Conservation (phyloP, 768 basidiomycete species). For the Pulveroboletus sp. region DNA sequence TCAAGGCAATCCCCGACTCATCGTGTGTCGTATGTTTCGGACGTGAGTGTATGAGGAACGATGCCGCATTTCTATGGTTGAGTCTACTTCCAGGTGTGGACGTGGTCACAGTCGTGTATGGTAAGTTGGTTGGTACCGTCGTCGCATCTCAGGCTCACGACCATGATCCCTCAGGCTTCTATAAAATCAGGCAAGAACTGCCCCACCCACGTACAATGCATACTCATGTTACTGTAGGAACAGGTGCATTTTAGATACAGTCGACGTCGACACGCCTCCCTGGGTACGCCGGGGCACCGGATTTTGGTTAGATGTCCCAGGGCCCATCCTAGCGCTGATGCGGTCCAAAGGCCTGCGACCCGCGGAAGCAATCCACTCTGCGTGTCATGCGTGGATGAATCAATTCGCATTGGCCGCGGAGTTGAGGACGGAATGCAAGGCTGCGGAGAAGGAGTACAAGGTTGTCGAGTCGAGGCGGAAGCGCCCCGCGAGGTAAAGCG, state of each 20-base stretch:
- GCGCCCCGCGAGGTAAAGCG: slow-evolving; percentile 47
- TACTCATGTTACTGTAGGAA: slow-evolving; percentile 37
- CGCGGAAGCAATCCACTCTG: slow-evolving; percentile 81
- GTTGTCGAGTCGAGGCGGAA: slow-evolving; percentile 48
- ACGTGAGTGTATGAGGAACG: slow-evolving; percentile 38
- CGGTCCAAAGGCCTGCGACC: slow-evolving; percentile 51
- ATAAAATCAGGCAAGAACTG: slow-evolving; percentile 60
- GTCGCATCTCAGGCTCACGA: neutral
- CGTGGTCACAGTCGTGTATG: slow-evolving; percentile 67
- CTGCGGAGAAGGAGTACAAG: slow-evolving; percentile 68
- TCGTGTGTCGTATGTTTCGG: slow-evolving; percentile 65
- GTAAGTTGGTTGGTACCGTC: slow-evolving; percentile 33
- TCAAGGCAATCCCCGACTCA: slow-evolving; percentile 57
- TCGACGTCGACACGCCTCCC: slow-evolving; percentile 72
- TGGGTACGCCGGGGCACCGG: slow-evolving; percentile 74
- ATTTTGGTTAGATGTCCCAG: slow-evolving; percentile 75
- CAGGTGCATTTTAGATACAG: slow-evolving; percentile 63
- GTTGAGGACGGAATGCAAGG: slow-evolving; percentile 80
- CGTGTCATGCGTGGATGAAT: slow-evolving; percentile 79
- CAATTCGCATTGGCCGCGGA: slow-evolving; percentile 66
- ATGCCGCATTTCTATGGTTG: neutral
- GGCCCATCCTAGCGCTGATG: slow-evolving; percentile 48
- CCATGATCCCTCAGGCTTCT: slow-evolving; percentile 52
- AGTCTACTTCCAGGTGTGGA: slow-evolving; percentile 45
- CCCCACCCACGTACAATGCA: neutral